phyloP scores from a whole-genome alignment of 441 rosid species.

The Theobroma grandiflorum region DNA sequence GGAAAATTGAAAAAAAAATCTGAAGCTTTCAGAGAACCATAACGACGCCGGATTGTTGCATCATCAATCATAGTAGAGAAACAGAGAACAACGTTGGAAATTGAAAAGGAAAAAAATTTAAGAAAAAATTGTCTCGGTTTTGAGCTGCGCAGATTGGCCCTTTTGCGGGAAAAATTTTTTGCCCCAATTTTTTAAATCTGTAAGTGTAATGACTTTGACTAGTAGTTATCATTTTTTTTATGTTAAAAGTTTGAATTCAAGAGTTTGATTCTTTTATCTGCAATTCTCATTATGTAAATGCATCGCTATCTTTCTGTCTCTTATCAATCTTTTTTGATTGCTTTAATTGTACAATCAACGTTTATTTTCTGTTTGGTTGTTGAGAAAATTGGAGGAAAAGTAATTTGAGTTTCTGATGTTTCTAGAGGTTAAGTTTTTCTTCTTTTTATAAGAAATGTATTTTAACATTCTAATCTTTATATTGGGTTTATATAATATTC shows the following conservation, averaged over 20 bases:
- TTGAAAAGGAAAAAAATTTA: constrained; percentile 8
- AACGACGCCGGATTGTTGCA: constrained; percentile 24
- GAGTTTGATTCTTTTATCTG: not conserved
- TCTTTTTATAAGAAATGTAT: not conserved
- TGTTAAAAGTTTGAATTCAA: not conserved
- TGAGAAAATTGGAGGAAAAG: constrained; percentile 21
- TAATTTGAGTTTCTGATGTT: constrained; percentile 2
- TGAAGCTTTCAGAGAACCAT: constrained; percentile 25
- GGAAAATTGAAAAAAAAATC: constrained; percentile 24
- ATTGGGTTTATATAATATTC: not conserved
- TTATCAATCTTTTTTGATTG: not conserved
- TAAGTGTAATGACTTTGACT: constrained; percentile 34
- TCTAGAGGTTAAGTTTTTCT: not conserved
- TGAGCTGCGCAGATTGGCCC: constrained; percentile 27
- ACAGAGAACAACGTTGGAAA: constrained; percentile 5
- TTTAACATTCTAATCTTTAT: not conserved
- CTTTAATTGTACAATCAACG: not conserved
- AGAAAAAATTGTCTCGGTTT: constrained; percentile 11
- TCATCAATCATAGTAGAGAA: not conserved
- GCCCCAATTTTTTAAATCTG: constrained; percentile 27
- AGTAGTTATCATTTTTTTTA: not conserved
- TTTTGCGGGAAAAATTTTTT: constrained; percentile 10
- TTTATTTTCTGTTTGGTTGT: constrained; percentile 25
- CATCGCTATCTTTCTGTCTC: not conserved
- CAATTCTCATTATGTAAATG: constrained; percentile 13